phyloP scores from a whole-genome alignment of 345 rosid species.

The Noccaea caerulescens region DNA sequence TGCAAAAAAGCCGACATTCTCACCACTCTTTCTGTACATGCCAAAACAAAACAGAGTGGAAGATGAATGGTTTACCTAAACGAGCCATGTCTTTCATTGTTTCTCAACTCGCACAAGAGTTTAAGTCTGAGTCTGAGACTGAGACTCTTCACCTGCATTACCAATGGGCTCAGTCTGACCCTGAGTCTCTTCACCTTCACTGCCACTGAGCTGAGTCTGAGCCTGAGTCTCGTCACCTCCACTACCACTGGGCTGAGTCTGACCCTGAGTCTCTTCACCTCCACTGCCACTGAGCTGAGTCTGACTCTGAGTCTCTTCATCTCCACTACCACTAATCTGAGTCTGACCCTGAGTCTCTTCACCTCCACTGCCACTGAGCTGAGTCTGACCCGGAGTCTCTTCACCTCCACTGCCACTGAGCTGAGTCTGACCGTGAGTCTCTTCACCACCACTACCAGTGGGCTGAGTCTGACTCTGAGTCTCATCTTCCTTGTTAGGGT shows the following conservation, averaged over 20 bases:
- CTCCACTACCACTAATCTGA: not conserved
- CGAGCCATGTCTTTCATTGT: no score
- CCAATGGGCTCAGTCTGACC: not conserved
- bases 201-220: not conserved
- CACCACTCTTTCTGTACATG: constrained; percentile 43
- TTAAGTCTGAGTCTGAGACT: not conserved
- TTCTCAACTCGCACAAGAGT: no score
- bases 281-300: not conserved
- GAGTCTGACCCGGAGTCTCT: not conserved
- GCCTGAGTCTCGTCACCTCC: not conserved
- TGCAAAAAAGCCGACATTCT: not conserved
- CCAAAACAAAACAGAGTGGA: constrained; percentile 36
- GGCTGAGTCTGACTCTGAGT: constrained; percentile 17
- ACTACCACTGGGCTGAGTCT: not conserved
- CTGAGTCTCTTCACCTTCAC: not conserved
- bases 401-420: not conserved
- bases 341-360: constrained; percentile 13
- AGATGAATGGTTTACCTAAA: not conserved
- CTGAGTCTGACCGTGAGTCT: not conserved
- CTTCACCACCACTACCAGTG: not conserved
- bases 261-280: not conserved
- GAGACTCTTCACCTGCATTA: constrained; percentile 13
- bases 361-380: not conserved
- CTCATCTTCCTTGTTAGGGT: constrained; percentile 4
- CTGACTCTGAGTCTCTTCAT: not conserved